Evolutionary conservation across 768 basidiomycete genomes (phyloP), one percentile per base, ranked within the genome.

Genomic region (Pholiota molesta): DNA sequence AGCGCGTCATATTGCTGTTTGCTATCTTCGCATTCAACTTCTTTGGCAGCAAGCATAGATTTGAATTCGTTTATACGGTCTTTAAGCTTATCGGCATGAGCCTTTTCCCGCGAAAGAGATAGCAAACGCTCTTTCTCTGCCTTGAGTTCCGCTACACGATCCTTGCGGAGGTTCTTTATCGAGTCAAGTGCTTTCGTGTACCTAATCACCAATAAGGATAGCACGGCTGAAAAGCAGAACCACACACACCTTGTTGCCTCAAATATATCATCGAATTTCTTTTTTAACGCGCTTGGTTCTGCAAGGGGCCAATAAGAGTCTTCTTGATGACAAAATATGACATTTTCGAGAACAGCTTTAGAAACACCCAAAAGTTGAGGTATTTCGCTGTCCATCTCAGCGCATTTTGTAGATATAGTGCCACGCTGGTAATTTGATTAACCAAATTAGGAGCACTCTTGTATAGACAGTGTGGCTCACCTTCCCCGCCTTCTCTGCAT

Each of bases 211-310:
- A 13, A 31, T 63, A 47, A 19, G 49, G 14, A 31, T 19, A 16
- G 28, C 9, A 23, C n/a, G 10, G 52, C 6, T 8, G 28, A 13
- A n/a, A 49, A 49, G 23, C 13, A 13, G 19, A 6, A 19, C 3
- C 37, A 35, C 44, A 70, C 79, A 33, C 55, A 92, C 95, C 91
- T 91, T 19, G 96, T 99, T 3, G 97, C 97, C 75, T 99, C 97
- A 69, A 99, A 99, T 60, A 99, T 99, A 69, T 99, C 97, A 69
- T 99, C 97, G 63, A 99, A 99, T 73, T 99, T 99, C 83, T 98
- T 99, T 83, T 99, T 99, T 39, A 99, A 77, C 0, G 87, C 84
- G 11, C 92, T 79, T 2, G 97, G 92, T 68, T 99, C 97, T 0
- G 95, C 83, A 23, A 99, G 82, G 0, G 97, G 97, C 97, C 97